These are phyloP conservation scores for Nelumbo lutea DNA, from an alignment of 164 flowering plant species.

Conservation along the genomic window DNA sequence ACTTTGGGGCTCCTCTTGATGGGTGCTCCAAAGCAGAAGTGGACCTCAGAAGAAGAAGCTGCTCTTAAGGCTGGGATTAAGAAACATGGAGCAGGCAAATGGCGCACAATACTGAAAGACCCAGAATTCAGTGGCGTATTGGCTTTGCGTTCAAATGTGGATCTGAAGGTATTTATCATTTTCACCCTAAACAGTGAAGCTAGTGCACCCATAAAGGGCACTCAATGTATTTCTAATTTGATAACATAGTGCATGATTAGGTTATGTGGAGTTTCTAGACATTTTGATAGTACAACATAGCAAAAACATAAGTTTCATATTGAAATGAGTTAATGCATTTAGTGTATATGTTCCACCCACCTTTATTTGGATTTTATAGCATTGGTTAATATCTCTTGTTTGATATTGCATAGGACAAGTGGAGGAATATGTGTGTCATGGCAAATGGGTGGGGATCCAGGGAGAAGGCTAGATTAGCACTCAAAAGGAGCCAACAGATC, in stretches of 20 bases:
- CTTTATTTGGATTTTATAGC: too few relatives aligned
- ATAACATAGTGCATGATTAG: background rate
- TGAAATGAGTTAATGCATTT: background rate
- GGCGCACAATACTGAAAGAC: slow-evolving; percentile 98
- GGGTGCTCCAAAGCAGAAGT: slow-evolving; percentile 98
- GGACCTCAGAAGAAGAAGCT: slow-evolving; percentile 92
- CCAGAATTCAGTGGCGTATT: slow-evolving; percentile 77
- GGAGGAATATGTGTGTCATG: slow-evolving; percentile 96
- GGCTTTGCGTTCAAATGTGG: slow-evolving; percentile 85
- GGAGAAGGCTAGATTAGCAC: slow-evolving; percentile 66
- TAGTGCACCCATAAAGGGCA: too few relatives aligned
- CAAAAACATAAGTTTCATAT: background rate
- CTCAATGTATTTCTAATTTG: background rate
- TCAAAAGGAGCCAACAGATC: slow-evolving; percentile 44
- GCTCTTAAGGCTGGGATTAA: slow-evolving; percentile 88
- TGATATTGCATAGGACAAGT: slow-evolving; percentile 56
- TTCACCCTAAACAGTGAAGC: background rate
- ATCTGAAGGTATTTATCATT: slow-evolving; percentile 66
- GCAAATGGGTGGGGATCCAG: slow-evolving; percentile 87
- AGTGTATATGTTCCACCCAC: background rate
- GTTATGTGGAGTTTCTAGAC: background rate
- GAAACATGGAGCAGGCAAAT: slow-evolving; percentile 94
- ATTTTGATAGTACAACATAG: background rate
- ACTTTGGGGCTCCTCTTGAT: slow-evolving; percentile 24
- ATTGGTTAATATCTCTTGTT: background rate